Evolutionary conservation across 1,284 basidiomycete genomes (phyloP).

Genomic region (Ganoderma sinense): DNA sequence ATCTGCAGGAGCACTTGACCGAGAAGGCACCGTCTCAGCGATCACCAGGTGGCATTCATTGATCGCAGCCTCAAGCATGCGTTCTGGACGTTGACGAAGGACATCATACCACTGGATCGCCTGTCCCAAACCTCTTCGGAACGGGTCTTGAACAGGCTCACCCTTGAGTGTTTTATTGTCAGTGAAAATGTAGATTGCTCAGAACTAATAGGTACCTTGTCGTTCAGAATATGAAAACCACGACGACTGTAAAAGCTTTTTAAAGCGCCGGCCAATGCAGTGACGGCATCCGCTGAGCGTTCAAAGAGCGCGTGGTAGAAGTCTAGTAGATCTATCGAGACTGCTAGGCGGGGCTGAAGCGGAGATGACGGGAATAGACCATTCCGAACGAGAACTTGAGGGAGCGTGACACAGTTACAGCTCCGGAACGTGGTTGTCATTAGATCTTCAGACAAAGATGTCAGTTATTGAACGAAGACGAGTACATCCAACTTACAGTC

Average conservation of each 20-base stretch:
- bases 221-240: conserved; percentile 24
- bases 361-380: conserved; percentile 23
- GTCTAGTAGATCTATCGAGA: conserved; percentile 31
- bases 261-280: conserved; percentile 32
- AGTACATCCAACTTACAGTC: background rate
- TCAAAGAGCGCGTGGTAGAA: conserved; percentile 36
- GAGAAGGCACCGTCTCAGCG: background rate
- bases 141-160: conserved; percentile 26
- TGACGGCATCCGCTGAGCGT: conserved; percentile 35
- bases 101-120: conserved; percentile 38
- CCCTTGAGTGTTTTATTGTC: conserved; percentile 8
- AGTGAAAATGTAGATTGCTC: too few species aligned
- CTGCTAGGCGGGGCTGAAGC: conserved; percentile 17
- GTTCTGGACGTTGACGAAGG: conserved; percentile 16
- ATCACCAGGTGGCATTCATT: conserved; percentile 6
- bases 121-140: conserved; percentile 22
- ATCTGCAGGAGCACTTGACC: too few species aligned
- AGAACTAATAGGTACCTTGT: conserved; percentile 9
- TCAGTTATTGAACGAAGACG: too few species aligned
- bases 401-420: conserved; percentile 10
- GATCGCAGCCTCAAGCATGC: conserved; percentile 11
- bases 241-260: conserved; percentile 30
- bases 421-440: background rate
- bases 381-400: conserved; percentile 10
- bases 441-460: too few species aligned